Base-by-base conservation (phyloP, 805 yeast species). In the Candida piceae region DNA sequence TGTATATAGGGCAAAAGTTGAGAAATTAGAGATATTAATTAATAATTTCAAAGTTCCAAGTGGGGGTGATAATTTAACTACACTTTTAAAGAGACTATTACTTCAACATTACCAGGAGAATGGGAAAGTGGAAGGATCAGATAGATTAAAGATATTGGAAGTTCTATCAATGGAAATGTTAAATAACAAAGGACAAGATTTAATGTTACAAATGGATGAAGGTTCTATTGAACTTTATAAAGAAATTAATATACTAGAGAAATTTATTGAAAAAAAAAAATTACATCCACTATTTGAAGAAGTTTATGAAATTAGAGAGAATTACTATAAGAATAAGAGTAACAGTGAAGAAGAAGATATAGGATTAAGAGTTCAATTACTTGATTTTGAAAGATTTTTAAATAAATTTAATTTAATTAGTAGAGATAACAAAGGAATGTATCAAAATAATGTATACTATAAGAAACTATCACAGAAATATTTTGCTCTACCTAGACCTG, bases 401-500 rank as follows among this genome's bases (percentile, higher is more conserved):
- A 17, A 33, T 8, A 21, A 28, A 11, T 12, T 34, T 12, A 23
- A 40, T 15, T 31, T 39, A 13, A 16, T 16, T 11, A 7, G 17
- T 13, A 15, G 13, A n/a, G 5, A 34, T 28, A 21, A 21, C 6
- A 15, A 15, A 4, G 26, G 13, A 9, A 20, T 25, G 3, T 19
- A 24, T 4, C 7, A 24, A 24, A 13, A 10, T 5, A 24, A 24
- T 12, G 13, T 9, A 9, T 40, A 40, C 20, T 40, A 15, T 21
- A 31, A 28, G 11, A 13, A 8, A 2, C 29, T 40, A 18, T 18
- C 34, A n/a, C 8, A 13, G 17, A 19, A 16, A 23, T 43, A 43
- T 30, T 11, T 17, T 10, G n/a, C 17, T 3, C 31, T 43, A n/a
- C 47, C 47, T 12, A 15, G 18, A 10, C 47, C 47, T 12, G 47